phyloP scores from a whole-genome alignment of 1,139 yeast species.

The Candida pseudoviswanathii region DNA sequence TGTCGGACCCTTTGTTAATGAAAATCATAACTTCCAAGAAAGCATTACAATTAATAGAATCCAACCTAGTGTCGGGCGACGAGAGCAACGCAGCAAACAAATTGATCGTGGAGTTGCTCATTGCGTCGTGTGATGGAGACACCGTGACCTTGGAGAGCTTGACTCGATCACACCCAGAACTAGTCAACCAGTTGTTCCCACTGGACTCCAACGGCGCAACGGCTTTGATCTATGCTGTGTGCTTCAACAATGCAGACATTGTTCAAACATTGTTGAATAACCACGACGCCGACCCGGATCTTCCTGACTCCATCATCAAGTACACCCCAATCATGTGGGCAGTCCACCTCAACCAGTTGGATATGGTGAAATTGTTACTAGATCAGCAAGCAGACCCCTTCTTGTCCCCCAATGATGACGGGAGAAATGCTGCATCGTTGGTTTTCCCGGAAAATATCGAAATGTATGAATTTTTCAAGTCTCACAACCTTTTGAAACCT shows the following conservation, averaged over 20 bases:
- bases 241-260: conserved; percentile 46
- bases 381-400: conserved; percentile 47
- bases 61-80: conserved; percentile 11
- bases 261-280: conserved; percentile 44
- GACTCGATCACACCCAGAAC: conserved; percentile 29
- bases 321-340: conserved; percentile 55
- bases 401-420: conserved; percentile 31
- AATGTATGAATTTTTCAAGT: conserved; percentile 40
- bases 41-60: conserved; percentile 34
- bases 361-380: conserved; percentile 36
- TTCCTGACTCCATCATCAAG: conserved; percentile 33
- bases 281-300: conserved; percentile 43
- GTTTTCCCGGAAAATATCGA: conserved; percentile 34
- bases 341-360: conserved; percentile 39
- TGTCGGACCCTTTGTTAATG: conserved; percentile 41
- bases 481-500: conserved; percentile 42
- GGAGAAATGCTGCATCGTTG: conserved; percentile 35
- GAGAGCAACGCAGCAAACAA: conserved; percentile 14
- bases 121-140: conserved; percentile 58
- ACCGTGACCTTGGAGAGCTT: conserved; percentile 42
- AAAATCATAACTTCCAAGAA: conserved; percentile 51
- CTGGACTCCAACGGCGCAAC: conserved; percentile 46
- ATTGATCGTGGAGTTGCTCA: conserved; percentile 34
- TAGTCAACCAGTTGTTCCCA: conserved; percentile 35
- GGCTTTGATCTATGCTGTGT: conserved; percentile 55